Base-by-base conservation (phyloP, 2,329 filamentous ascomycete species). In the Hirsutella thompsonii region DNA sequence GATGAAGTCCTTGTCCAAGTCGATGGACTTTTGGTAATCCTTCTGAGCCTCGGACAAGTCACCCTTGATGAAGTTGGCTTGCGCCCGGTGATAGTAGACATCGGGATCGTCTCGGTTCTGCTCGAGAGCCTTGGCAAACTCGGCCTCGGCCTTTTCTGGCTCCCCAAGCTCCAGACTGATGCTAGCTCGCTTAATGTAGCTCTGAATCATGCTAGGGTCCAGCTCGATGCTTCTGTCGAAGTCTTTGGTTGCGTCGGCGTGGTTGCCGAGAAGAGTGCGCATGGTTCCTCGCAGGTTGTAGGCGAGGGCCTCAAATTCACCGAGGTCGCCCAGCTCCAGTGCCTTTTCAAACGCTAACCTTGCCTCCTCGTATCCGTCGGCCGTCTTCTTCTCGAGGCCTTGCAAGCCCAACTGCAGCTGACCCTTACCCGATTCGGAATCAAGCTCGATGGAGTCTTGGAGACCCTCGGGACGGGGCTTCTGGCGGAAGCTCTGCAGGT, bases 11-110 rank as follows among this genome's bases (percentile, higher is more conserved):
- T 79, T 76, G 69, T 98, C 92, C 23, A 98, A 76, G 54, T 98
- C 92, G 55, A 98, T 98, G 3, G 92, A 96, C 68, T 94, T 95
- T 63, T 98, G 92, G 69, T 98, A 98, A 67, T 98, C 92, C 69
- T 93, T 94, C 45, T 92, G 89, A 4, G 92, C 92, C 51, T 93
- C 86, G 42, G 82, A 79, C 52, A 94, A 94, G 59, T 96, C 90
- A 42, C 82, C 81, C 54, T 94, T 86, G 64, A 98, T 96, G 68
- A 98, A 98, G 69, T 95, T 89, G 19, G 96, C 79, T 65, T 98
- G 92, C 13, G 92, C 92, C 47, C 92, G 89, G 72, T 98, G 92
- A 70, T 98, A 98, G 74, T 89, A 98, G 60, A 98, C 94, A 57
- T 98, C 92, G 6, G 92, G 90, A 55, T 98, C 92, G 42, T 83